A percentile compares a stretch with the other conserved stretches of the same genome.
Evolutionary conservation across 1,284 basidiomycete genomes (phyloP).

Genomic region (Austroboletus olivaceoglutinosus): DNA sequence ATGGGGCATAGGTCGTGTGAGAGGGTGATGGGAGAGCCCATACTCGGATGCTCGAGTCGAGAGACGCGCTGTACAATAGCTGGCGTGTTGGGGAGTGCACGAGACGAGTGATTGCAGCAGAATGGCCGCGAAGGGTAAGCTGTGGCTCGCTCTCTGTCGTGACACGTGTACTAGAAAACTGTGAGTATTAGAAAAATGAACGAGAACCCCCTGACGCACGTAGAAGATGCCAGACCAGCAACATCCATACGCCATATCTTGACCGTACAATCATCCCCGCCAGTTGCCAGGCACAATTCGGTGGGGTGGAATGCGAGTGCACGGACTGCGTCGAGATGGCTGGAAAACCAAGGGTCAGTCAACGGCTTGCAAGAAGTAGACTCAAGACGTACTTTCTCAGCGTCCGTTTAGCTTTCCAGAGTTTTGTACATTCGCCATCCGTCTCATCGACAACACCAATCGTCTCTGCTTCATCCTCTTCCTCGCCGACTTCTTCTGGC

Average conservation of each 20-base stretch:
- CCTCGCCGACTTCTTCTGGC: slow-evolving; percentile 59
- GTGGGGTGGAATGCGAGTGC: slow-evolving; percentile 85
- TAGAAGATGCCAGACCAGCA: slow-evolving; percentile 63
- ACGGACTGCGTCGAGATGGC: slow-evolving; percentile 92
- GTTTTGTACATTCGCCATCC: slow-evolving; percentile 66
- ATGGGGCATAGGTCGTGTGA: slow-evolving; percentile 84
- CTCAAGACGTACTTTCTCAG: slow-evolving; percentile 73
- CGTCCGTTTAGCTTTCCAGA: slow-evolving; percentile 83
- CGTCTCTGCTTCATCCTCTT: slow-evolving; percentile 52
- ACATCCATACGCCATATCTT: slow-evolving; percentile 93
- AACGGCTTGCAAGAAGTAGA: background rate
- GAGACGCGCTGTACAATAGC: slow-evolving; percentile 85
- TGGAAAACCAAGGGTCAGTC: slow-evolving; percentile 35
- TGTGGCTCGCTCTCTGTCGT: slow-evolving; percentile 87
- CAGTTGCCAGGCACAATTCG: slow-evolving; percentile 83
- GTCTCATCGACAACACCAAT: slow-evolving; percentile 64
- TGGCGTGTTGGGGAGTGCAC: slow-evolving; percentile 78
- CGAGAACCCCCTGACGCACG: slow-evolving; percentile 46
- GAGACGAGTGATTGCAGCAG: slow-evolving; percentile 86
- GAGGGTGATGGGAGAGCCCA: slow-evolving; percentile 78
- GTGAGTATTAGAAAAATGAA: slow-evolving; percentile 15
- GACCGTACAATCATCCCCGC: slow-evolving; percentile 92
- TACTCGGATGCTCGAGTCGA: slow-evolving; percentile 90
- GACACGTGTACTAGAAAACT: slow-evolving; percentile 48
- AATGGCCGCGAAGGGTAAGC: slow-evolving; percentile 90